Percentiles rank a stretch among this genome's conserved stretches.
These are phyloP conservation scores for Aspergillus kassunensis DNA, from an alignment of 495 filamentous ascomycete species.

Conservation along the genomic window DNA sequence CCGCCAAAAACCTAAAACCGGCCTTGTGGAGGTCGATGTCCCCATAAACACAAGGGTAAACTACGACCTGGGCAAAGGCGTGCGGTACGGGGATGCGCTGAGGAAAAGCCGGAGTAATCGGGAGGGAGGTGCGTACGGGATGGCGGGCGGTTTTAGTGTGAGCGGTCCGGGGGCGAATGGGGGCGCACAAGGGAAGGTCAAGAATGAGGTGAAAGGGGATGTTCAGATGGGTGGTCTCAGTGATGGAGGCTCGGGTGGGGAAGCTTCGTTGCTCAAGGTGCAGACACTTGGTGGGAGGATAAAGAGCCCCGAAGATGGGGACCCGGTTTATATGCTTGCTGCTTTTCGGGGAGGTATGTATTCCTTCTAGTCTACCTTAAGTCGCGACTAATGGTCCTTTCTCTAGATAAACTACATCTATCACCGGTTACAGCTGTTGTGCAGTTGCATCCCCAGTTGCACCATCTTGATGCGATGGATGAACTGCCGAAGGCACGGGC, in stretches of 20 bases:
- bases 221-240: constrained; percentile 36
- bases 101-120: constrained; percentile 50
- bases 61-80: constrained; percentile 62
- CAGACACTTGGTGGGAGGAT: constrained; percentile 66
- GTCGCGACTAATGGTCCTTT: not conserved
- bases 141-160: constrained; percentile 55
- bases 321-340: constrained; percentile 69
- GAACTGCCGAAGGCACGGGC: constrained; percentile 41
- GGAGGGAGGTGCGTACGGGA: constrained; percentile 54
- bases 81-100: constrained; percentile 64
- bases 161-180: constrained; percentile 9
- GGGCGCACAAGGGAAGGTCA: constrained; percentile 28
- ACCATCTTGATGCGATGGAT: constrained; percentile 66
- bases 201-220: constrained; percentile 33
- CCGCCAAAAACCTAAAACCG: constrained; percentile 63
- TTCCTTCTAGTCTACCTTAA: not conserved
- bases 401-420: constrained; percentile 61
- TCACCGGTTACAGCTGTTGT: constrained; percentile 64
- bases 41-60: constrained; percentile 57
- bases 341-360: constrained; percentile 57
- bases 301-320: constrained; percentile 50
- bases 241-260: constrained; percentile 32
- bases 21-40: constrained; percentile 71
- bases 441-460: constrained; percentile 69
- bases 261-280: constrained; percentile 27